These are phyloP conservation scores for Aspergillus felis DNA, from an alignment of 2,329 filamentous ascomycete species.

Conservation along the genomic window DNA sequence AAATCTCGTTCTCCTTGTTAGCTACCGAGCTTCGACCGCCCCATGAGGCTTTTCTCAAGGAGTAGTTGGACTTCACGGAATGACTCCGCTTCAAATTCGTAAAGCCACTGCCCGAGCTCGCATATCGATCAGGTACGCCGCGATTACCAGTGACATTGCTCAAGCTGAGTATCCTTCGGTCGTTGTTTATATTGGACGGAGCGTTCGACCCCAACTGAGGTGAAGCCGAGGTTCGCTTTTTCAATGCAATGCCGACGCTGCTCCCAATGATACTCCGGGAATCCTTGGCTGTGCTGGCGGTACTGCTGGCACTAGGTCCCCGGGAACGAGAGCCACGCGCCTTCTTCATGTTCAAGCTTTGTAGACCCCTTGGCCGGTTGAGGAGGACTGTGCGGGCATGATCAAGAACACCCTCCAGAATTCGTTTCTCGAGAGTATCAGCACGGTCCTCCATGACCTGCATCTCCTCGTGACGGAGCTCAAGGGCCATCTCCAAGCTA, in stretches of 20 bases:
- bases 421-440: conserved; percentile 83
- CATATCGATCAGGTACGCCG: conserved; percentile 29
- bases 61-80: conserved; percentile 64
- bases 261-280: conserved; percentile 36
- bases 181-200: conserved; percentile 47
- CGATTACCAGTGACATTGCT: conserved; percentile 81
- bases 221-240: conserved; percentile 49
- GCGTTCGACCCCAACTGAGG: conserved; percentile 41
- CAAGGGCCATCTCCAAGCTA: conserved; percentile 83
- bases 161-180: conserved; percentile 81
- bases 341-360: conserved; percentile 50
- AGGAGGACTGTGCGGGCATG: conserved; percentile 83
- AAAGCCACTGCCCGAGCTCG: conserved; percentile 35
- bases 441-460: conserved; percentile 86
- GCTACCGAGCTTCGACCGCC: conserved; percentile 46
- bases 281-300: conserved; percentile 32
- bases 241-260: conserved; percentile 46
- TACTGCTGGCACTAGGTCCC: conserved; percentile 32
- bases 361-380: conserved; percentile 59
- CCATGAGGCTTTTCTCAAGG: conserved; percentile 67
- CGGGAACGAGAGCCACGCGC: conserved; percentile 43
- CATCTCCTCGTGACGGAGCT: conserved; percentile 85
- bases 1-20: conserved; percentile 60
- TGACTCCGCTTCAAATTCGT: conserved; percentile 71
- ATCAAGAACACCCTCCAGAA: conserved; percentile 92